phyloP scores from a whole-genome alignment of 2,329 filamentous ascomycete genomes.

The Colletotrichum sp. region DNA sequence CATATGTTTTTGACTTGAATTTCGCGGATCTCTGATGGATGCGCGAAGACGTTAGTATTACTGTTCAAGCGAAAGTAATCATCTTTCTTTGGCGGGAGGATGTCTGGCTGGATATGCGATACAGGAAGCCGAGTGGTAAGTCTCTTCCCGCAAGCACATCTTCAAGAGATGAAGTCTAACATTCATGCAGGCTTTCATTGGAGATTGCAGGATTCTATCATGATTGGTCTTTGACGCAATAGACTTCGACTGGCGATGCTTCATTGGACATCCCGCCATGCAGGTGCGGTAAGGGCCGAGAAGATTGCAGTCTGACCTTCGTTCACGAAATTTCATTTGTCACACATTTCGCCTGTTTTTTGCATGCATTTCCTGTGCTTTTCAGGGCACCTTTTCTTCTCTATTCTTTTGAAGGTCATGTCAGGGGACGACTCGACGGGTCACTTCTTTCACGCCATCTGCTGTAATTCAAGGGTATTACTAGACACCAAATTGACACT shows the following conservation, averaged over 20 bases:
- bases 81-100: conserved; percentile 4
- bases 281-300: background rate
- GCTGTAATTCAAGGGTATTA: background rate
- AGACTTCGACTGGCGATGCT: conserved; percentile 6
- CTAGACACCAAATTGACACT: background rate
- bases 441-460: background rate
- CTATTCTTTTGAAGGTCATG: background rate
- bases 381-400: background rate
- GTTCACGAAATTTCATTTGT: background rate
- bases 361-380: background rate
- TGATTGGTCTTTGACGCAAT: background rate
- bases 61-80: background rate
- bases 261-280: background rate
- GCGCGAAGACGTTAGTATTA: background rate
- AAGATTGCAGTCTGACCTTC: background rate
- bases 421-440: background rate
- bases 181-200: background rate
- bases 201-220: background rate
- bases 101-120: background rate
- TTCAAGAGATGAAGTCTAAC: background rate
- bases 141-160: background rate
- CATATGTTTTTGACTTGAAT: background rate
- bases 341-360: background rate
- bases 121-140: background rate
- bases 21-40: background rate